These are phyloP conservation scores for Entomortierella beljakovae DNA, from an alignment of 192 early-diverging fungal species.

Conservation along the genomic window DNA sequence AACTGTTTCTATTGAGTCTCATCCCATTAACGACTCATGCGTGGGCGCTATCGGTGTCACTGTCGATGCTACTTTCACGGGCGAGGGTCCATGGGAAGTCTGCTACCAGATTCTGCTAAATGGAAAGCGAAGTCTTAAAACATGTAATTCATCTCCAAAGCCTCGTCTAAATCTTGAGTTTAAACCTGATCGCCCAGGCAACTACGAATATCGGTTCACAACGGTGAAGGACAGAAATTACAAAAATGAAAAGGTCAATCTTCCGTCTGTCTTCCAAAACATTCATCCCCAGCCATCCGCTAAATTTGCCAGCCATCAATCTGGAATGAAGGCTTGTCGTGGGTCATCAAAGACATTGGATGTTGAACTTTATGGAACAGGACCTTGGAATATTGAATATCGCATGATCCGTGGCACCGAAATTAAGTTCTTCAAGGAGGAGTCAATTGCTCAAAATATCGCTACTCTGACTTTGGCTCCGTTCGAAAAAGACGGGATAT, in stretches of 20 bases:
- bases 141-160: conserved; percentile 30
- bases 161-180: conserved; percentile 41
- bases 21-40: conserved; percentile 42
- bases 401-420: conserved; percentile 28
- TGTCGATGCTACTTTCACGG: conserved; percentile 45
- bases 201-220: conserved; percentile 36
- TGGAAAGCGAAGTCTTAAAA: neutral
- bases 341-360: conserved; percentile 23
- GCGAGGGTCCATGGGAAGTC: conserved; percentile 47
- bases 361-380: conserved; percentile 35
- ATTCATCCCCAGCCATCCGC: conserved; percentile 50
- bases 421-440: conserved; percentile 19
- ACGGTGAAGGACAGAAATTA: conserved; percentile 51
- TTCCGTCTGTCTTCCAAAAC: conserved; percentile 39
- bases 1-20: conserved; percentile 30
- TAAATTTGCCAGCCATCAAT: conserved; percentile 3
- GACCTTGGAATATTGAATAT: conserved; percentile 49
- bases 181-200: conserved; percentile 31
- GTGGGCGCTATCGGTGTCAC: conserved; percentile 48
- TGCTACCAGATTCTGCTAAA: conserved; percentile 37
- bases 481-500: conserved; percentile 38
- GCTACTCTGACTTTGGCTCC: conserved; percentile 28
- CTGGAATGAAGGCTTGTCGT: conserved; percentile 28
- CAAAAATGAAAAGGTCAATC: conserved; percentile 13
- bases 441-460: conserved; percentile 19